These are phyloP conservation scores for Chytriomyces sp. DNA, from an alignment of 192 early-diverging fungal species.

Conservation along the genomic window DNA sequence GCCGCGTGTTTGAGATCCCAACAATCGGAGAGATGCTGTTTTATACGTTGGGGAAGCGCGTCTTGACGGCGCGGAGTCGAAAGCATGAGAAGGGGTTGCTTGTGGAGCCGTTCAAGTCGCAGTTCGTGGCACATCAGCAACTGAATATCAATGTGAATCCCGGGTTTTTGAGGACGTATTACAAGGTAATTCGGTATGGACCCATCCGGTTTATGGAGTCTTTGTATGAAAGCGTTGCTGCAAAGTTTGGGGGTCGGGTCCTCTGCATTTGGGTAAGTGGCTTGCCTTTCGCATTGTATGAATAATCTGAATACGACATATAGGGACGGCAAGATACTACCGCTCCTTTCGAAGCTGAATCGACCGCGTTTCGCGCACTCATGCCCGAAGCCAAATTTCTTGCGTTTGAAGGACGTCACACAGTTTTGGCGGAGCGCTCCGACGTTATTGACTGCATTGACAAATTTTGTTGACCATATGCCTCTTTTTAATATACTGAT, in stretches of 20 bases:
- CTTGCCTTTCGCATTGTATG: not conserved
- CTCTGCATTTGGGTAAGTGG: slow-evolving; percentile 13
- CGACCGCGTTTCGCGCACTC: not conserved
- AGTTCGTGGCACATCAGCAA: not conserved
- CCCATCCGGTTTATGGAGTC: slow-evolving; percentile 3
- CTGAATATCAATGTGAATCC: slow-evolving; percentile 12
- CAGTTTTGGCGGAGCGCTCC: slow-evolving; percentile 8
- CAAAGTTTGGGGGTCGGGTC: slow-evolving; percentile 2
- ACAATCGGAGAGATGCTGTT: slow-evolving; percentile 4
- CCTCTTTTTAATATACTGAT: no score
- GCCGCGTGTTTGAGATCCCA: slow-evolving; percentile 7
- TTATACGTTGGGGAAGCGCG: slow-evolving; percentile 1
- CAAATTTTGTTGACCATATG: not conserved
- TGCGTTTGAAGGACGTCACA: slow-evolving; percentile 11
- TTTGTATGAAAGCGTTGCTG: slow-evolving; percentile 8
- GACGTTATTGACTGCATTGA: not conserved
- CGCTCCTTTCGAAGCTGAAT: slow-evolving; percentile 1
- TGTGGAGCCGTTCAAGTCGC: slow-evolving; percentile 8
- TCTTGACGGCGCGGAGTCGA: not conserved
- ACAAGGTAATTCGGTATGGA: slow-evolving; percentile 5
- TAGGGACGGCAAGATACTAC: slow-evolving; percentile 8
- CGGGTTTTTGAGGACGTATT: slow-evolving; percentile 13
- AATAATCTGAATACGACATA: not conserved
- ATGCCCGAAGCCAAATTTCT: slow-evolving; percentile 16
- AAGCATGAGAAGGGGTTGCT: slow-evolving; percentile 20